Evolutionary conservation across 2,329 filamentous ascomycete species (phyloP), one percentile per base, ranked within the genome.

Genomic region (Fragosphaeria purpurea): DNA sequence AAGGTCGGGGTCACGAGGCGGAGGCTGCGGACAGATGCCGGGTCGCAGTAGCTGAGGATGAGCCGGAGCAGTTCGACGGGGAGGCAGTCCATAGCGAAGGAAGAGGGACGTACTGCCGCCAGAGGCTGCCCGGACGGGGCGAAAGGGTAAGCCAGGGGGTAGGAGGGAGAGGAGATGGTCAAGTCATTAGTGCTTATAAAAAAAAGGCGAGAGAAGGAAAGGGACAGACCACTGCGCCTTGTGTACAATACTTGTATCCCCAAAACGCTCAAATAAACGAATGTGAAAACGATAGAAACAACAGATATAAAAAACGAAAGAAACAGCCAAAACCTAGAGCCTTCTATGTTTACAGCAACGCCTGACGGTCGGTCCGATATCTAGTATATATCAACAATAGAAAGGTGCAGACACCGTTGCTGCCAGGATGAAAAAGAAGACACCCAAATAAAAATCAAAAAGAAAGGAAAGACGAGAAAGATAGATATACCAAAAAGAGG

Each of bases 31-130:
- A 72, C 67, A 13, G 70, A 65, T 13, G 61, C 51, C 5, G 59
- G 53, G 51, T 70, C 65, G 56, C 72, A 71, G 54, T 66, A 63
- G 47, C 61, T 60, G 53, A 70, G 72, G 53, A 76, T 67, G 59
- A 69, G 63, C 58, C 65, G 60, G 45, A 73, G 49, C 32, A 60
- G 53, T 50, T 60, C 58, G 47, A 59, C 50, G 10, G 58, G 58
- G 37, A 60, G 57, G 31, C 50, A 50, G 40, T 57, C 61, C 64
- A 66, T 66, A 50, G 12, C 49, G 39, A 30, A 7, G 31, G 40
- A 6, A 48, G 44, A 50, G 37, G 32, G 53, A 51, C 34, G 53
- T 41, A 40, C 45, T 38, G 39, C 52, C 7, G 10, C 8, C 9
- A 30, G 7, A 46, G 22, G 32, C n/a, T 39, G 6, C 4, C 7